A percentile compares a stretch with the other conserved stretches of the same genome.
Conservation (phyloP, 2,329 filamentous ascomycete species). For the Penicillium sumatraense region DNA sequence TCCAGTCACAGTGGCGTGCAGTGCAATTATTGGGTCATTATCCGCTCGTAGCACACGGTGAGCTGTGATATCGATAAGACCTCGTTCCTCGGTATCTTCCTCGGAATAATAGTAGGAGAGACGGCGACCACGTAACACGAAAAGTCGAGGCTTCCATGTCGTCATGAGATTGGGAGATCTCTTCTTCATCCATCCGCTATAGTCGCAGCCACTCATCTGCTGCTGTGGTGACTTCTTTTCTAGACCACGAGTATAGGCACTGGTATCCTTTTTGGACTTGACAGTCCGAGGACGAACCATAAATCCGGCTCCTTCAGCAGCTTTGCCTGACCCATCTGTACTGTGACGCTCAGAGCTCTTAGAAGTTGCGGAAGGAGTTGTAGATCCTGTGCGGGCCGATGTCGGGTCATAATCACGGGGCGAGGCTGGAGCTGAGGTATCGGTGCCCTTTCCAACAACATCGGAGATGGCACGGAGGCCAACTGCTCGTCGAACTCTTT, state of each 20-base stretch:
- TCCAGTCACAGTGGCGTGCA: slow-evolving; percentile 90
- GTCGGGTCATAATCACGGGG: slow-evolving; percentile 63
- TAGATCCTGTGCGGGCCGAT: slow-evolving; percentile 76
- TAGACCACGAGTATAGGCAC: slow-evolving; percentile 86
- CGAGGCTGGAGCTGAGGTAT: slow-evolving; percentile 48
- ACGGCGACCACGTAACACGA: slow-evolving; percentile 87
- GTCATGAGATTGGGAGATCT: slow-evolving; percentile 95
- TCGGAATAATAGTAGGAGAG: slow-evolving; percentile 97
- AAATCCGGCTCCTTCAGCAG: slow-evolving; percentile 53
- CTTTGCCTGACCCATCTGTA: slow-evolving; percentile 61
- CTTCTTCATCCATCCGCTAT: slow-evolving; percentile 99
- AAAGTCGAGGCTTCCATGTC: slow-evolving; percentile 96
- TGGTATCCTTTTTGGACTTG: slow-evolving; percentile 91
- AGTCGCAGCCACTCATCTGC: slow-evolving; percentile 85
- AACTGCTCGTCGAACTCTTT: slow-evolving; percentile 61
- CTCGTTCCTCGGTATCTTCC: slow-evolving; percentile 88
- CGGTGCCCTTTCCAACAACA: slow-evolving; percentile 59
- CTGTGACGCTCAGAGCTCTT: slow-evolving; percentile 81
- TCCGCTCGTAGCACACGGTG: slow-evolving; percentile 95
- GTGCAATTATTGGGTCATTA: slow-evolving; percentile 83
- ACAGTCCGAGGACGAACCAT: slow-evolving; percentile 57
- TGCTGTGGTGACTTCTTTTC: slow-evolving; percentile 80
- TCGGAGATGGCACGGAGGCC: slow-evolving; percentile 89
- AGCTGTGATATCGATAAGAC: slow-evolving; percentile 95
- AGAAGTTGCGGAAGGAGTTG: slow-evolving; percentile 64